phyloP scores from a whole-genome alignment of 2,329 filamentous ascomycete species.

The Dactylellina haptotyla region DNA sequence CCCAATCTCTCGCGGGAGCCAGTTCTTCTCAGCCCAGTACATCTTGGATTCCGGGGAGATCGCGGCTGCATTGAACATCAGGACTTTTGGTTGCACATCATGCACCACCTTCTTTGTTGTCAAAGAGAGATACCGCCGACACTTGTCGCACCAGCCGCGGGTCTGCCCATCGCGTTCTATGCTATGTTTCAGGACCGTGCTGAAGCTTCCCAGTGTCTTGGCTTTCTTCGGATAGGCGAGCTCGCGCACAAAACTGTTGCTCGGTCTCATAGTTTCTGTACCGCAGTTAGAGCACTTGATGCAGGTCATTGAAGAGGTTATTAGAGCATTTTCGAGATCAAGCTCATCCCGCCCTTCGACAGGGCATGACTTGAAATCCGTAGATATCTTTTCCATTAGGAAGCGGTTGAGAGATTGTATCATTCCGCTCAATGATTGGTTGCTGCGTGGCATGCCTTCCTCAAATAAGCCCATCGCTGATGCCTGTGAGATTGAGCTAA shows the following conservation, averaged over 20 bases:
- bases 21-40: constrained; percentile 88
- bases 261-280: constrained; percentile 83
- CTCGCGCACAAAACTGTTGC: constrained; percentile 84
- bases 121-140: constrained; percentile 88
- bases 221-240: constrained; percentile 76
- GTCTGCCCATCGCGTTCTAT: constrained; percentile 89
- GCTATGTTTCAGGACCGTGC: constrained; percentile 88
- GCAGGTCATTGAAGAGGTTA: constrained; percentile 75
- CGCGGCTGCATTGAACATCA: constrained; percentile 85
- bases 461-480: constrained; percentile 82
- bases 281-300: constrained; percentile 88
- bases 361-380: constrained; percentile 77
- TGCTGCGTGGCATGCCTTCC: constrained; percentile 73
- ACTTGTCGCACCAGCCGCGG: constrained; percentile 91
- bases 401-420: constrained; percentile 88
- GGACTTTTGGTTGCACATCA: constrained; percentile 76
- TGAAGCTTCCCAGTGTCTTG: constrained; percentile 73
- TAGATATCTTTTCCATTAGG: constrained; percentile 79
- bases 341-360: constrained; percentile 74
- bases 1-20: constrained; percentile 93
- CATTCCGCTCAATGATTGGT: constrained; percentile 78
- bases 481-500: constrained; percentile 83
- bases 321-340: constrained; percentile 66
- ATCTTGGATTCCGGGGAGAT: constrained; percentile 76
- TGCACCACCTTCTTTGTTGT: constrained; percentile 85